Base-by-base conservation (phyloP, 2,329 filamentous ascomycete species). In the Diaporthe nobilis region DNA sequence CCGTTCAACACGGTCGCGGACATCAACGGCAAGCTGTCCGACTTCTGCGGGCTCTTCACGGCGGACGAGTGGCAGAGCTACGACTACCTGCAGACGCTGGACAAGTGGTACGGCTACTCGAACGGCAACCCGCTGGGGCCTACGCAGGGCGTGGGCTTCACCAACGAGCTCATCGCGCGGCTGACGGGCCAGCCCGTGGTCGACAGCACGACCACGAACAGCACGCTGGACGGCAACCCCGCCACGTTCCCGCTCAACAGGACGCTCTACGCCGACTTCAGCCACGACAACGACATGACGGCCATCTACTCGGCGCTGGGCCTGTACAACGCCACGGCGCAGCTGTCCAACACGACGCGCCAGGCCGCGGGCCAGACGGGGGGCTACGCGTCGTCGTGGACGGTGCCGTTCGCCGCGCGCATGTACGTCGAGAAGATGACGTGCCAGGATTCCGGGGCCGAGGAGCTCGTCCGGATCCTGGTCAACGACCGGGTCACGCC, bases 361-460 rank as follows among this genome's bases (percentile, higher is more conserved):
- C 82, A 88, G 53, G 85, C 88, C 58, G 87, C 90, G 0, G 79
- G 84, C 8, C 83, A 91, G 74, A 89, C 90, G 1, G 87, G 90
- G 49, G 94, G 95, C 4, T 98, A 92, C 82, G 92, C 93, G 15
- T 91, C 94, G 0, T 89, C 92, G 20, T 96, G 94, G 93, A 90
- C 91, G 0, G 95, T 98, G 25, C 94, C 96, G 0, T 98, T 98
- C 84, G 94, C 90, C 0, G 92, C 91, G 25, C 88, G 95, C 72
- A 90, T 95, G 83, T 98, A 97, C 82, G 91, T 98, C 49, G 96
- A 98, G 88, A 97, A 96, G 88, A 92, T 98, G 90, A 84, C 84
- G 55, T 98, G 96, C 82, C 82, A 82, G 3, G 86, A 77, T 13
- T 77, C 57, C 17, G 81, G 37, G 39, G 76, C 55, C 2, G 91